Conservation (phyloP, 352 stramenopile species). For the Globisporangium barbulae region DNA sequence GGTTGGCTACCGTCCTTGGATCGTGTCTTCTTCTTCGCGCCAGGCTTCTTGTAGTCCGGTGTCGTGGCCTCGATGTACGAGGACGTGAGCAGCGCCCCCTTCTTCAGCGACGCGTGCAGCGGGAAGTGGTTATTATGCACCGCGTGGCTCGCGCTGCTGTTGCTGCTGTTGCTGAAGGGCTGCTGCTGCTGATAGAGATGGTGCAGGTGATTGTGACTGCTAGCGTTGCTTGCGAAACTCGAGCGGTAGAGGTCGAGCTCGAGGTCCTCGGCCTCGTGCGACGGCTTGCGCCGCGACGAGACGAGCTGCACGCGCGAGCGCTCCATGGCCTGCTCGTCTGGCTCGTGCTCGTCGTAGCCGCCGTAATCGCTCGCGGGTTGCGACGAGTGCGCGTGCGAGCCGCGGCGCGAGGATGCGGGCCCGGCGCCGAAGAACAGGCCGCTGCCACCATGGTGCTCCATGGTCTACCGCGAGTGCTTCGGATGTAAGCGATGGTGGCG, state of each 20-base stretch:
- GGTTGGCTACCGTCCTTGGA: conserved; percentile 2
- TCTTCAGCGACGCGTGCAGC: conserved; percentile 9
- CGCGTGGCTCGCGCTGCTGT: background rate
- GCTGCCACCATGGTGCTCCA: conserved; percentile 27
- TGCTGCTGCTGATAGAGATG: conserved; percentile 6
- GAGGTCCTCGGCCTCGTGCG: conserved; percentile 28
- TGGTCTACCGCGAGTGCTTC: background rate
- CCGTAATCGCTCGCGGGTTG: background rate
- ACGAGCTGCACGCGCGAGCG: conserved; percentile 49
- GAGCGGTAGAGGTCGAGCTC: conserved; percentile 28
- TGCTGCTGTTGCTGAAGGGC: conserved; percentile 9
- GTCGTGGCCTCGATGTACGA: conserved; percentile 17
- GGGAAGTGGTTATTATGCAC: conserved; percentile 10
- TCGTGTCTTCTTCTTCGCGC: background rate
- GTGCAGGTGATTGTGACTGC: conserved; percentile 11
- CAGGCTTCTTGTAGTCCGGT: conserved; percentile 17
- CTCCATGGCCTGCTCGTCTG: conserved; percentile 15
- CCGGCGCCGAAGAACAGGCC: conserved; percentile 7
- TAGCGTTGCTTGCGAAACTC: conserved; percentile 41
- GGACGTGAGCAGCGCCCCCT: background rate
- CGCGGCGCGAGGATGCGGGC: background rate
- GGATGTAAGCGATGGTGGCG: background rate
- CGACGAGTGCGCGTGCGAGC: conserved; percentile 5
- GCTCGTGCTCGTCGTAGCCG: conserved; percentile 2
- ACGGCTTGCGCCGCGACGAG: conserved; percentile 37